Base-by-base conservation (phyloP, 225 moss, liverwort and hornwort species). In the Bryoerythrophyllum caledonicum region DNA sequence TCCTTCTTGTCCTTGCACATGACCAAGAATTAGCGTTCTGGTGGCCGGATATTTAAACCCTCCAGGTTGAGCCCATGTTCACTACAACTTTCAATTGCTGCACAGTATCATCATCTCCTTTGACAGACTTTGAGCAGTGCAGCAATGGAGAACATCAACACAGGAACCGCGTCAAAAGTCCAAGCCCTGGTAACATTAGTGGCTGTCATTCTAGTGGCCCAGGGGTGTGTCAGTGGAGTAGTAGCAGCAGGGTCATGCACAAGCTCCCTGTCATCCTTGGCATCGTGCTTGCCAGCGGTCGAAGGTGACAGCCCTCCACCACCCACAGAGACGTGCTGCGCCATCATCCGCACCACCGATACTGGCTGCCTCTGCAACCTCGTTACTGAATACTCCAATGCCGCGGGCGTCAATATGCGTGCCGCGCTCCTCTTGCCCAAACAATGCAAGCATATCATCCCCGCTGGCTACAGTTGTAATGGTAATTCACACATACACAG, bases 371-470 rank as follows among this genome's bases (percentile, higher is more conserved):
- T 76, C 7, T 82, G 87, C 82, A 51, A 41, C 54, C 63, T 74
- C 15, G 71, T 71, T 51, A 63, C 63, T 10, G 3, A 73, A 34
- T 77, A 79, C 60, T 79, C 79, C 37, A 63, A 48, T 67, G 20
- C 53, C 71, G 79, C 77, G 77, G 76, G 74, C 44, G 32, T 74
- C 48, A 74, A 87, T 57, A 48, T 79, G 38, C 57, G 52, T 13
- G 74, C 71, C 35, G 64, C 82, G 37, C 76, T 84, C 58, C 71
- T 44, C 52, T 67, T 82, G 67, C 84, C 84, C 25, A 41, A 61
- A 67, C 52, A 71, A 38, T 82, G 84, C 87, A 87, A 84, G 82
- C 77, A 77, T 11, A 15, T 63, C 28, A 46, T 79, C 30, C 82
- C 87, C 16, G 63, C 41, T 7, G 76, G 81, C 30, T 79, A 67